Evolutionary conservation across 2,329 filamentous ascomycete species (phyloP).

Genomic region (Sarocladiaceae sp.): DNA sequence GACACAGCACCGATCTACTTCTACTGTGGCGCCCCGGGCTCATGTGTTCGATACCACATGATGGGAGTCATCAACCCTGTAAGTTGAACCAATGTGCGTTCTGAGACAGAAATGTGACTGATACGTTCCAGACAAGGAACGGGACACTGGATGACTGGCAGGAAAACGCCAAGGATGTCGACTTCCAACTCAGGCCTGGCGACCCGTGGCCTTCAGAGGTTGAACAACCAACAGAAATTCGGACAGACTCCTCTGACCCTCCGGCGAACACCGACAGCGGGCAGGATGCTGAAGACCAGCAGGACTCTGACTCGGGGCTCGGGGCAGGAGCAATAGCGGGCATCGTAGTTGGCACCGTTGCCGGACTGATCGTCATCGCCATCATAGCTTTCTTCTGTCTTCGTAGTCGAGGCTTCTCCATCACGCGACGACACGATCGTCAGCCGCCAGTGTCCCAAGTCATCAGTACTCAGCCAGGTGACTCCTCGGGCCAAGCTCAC

Average conservation of each 20-base stretch:
- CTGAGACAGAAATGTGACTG: background rate
- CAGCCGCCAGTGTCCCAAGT: background rate
- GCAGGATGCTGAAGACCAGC: slow-evolving; percentile 10
- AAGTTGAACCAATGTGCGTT: slow-evolving; percentile 17
- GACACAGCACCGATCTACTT: slow-evolving; percentile 62
- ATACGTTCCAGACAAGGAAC: slow-evolving; percentile 34
- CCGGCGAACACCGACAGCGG: background rate
- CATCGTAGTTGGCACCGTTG: slow-evolving; percentile 49
- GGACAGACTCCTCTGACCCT: background rate
- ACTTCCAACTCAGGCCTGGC: slow-evolving; percentile 51
- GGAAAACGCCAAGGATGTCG: slow-evolving; percentile 40
- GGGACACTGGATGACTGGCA: slow-evolving; percentile 45
- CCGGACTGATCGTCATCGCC: slow-evolving; percentile 37
- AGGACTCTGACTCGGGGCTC: slow-evolving; percentile 15
- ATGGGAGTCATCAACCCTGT: slow-evolving; percentile 72
- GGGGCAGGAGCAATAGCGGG: slow-evolving; percentile 52
- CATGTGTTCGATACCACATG: slow-evolving; percentile 65
- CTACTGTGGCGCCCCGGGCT: slow-evolving; percentile 64
- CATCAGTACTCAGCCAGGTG: background rate
- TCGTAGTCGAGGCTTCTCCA: slow-evolving; percentile 27
- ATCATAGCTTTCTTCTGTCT: slow-evolving; percentile 45
- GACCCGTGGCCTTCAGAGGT: slow-evolving; percentile 41
- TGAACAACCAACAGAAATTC: slow-evolving; percentile 10
- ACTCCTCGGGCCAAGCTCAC: background rate
- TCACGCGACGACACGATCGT: background rate